phyloP scores from a whole-genome alignment of 2,329 filamentous ascomycete species.

The Colletotrichum endophyticum region DNA sequence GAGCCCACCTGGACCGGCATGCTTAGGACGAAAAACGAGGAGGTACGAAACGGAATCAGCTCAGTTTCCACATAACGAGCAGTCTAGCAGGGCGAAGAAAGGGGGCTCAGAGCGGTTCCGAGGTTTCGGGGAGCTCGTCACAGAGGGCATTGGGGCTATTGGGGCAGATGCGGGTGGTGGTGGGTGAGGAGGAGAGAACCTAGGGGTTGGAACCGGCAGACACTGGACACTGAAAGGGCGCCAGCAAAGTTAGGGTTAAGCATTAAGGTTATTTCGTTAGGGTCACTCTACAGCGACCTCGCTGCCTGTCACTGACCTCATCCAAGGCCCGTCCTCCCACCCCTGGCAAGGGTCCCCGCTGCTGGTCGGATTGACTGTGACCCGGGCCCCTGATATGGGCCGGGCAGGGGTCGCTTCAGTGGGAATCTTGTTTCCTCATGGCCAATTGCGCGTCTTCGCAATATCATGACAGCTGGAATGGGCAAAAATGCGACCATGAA shows the following conservation, averaged over 20 bases:
- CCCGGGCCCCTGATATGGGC: conserved; percentile 6
- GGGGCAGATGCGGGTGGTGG: background rate
- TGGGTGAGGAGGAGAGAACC: background rate
- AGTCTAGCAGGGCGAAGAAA: background rate
- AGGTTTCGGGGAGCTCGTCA: conserved; percentile 3
- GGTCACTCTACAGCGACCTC: background rate
- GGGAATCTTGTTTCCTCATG: background rate
- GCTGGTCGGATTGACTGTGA: background rate
- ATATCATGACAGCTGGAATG: background rate
- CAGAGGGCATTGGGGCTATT: background rate
- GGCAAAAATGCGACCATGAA: background rate
- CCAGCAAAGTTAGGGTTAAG: conserved; percentile 12
- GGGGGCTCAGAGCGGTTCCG: background rate
- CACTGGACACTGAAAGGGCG: background rate
- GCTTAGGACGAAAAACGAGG: background rate
- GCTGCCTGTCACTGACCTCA: conserved; percentile 1
- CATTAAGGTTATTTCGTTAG: conserved; percentile 18
- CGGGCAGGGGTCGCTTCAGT: background rate
- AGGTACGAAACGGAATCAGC: conserved; percentile 6
- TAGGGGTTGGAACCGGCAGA: background rate
- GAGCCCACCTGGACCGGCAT: background rate
- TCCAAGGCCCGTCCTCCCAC: background rate
- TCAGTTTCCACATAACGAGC: background rate
- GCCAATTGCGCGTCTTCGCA: background rate
- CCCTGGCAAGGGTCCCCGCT: background rate